These are phyloP conservation scores for Suhomyces guaymorum DNA, from an alignment of 1,139 yeast species.

Conservation along the genomic window DNA sequence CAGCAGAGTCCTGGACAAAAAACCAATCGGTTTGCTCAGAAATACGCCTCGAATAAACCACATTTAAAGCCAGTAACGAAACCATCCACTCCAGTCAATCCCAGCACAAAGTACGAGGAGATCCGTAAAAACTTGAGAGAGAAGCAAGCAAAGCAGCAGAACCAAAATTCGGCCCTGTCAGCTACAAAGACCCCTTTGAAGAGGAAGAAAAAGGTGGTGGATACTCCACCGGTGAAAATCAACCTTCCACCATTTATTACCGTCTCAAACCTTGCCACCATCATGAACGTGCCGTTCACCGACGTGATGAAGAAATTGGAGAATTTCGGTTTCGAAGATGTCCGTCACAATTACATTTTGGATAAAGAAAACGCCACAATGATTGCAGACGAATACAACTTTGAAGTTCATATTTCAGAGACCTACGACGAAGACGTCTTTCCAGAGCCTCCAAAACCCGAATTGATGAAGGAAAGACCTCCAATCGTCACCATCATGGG, in stretches of 20 bases:
- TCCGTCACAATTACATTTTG: conserved; percentile 74
- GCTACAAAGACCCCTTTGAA: no score
- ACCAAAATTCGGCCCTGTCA: no score
- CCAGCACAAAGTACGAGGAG: conserved; percentile 20
- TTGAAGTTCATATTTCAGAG: conserved; percentile 61
- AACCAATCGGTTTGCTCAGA: conserved; percentile 33
- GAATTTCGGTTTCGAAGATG: conserved; percentile 73
- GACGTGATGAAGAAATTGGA: conserved; percentile 59
- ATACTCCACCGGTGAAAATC: conserved; percentile 33
- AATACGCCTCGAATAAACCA: no score
- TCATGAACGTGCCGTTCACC: conserved; percentile 64
- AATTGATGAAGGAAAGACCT: conserved; percentile 64
- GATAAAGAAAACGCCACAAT: conserved; percentile 84
- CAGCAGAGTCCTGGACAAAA: conserved; percentile 5
- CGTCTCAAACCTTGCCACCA: conserved; percentile 72
- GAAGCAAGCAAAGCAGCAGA: conserved; percentile 17
- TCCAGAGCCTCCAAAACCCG: conserved; percentile 43
- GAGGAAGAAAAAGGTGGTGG: conserved; percentile 17
- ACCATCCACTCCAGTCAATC: conserved; percentile 11
- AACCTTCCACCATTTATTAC: conserved; percentile 73
- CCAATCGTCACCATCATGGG: conserved; percentile 99
- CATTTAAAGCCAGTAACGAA: conserved; percentile 4
- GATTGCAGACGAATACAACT: conserved; percentile 87
- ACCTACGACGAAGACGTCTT: conserved; percentile 65
- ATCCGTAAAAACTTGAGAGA: conserved; percentile 17